Evolutionary conservation across 306 rosid genomes (phyloP).

Genomic region (Sicyos baderoa): DNA sequence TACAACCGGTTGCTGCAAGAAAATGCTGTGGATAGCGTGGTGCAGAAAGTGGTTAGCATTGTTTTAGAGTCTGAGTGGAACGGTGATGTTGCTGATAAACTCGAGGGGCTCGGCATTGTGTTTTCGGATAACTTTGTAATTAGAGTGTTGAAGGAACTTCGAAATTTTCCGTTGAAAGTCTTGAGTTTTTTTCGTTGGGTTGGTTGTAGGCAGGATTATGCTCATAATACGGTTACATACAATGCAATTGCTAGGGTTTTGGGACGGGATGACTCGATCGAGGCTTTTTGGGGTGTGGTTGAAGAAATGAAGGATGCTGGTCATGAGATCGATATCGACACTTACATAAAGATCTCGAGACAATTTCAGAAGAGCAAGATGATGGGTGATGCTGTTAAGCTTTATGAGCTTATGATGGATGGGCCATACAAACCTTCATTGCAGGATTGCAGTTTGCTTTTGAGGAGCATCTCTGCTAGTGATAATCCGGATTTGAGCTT

Average conservation of each 20-base stretch:
- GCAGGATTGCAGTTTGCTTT: conserved; percentile 48
- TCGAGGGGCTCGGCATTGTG: conserved; percentile 35
- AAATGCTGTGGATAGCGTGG: conserved; percentile 42
- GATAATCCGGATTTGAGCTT: conserved; percentile 50
- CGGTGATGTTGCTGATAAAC: conserved; percentile 33
- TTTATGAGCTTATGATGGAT: conserved; percentile 89
- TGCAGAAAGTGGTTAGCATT: conserved; percentile 43
- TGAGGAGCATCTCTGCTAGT: conserved; percentile 32
- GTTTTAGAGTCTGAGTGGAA: conserved; percentile 55
- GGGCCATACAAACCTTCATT: conserved; percentile 61
- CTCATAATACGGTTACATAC: conserved; percentile 50
- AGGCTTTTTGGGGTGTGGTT: conserved; percentile 59
- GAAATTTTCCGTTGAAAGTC: conserved; percentile 40
- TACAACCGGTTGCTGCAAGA: conserved; percentile 44
- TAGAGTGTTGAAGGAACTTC: conserved; percentile 58
- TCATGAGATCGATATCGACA: conserved; percentile 65
- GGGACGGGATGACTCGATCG: conserved; percentile 44
- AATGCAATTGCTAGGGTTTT: conserved; percentile 63
- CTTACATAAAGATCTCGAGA: conserved; percentile 61
- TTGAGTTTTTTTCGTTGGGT: conserved; percentile 59
- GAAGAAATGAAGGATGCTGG: conserved; percentile 56
- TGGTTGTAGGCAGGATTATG: conserved; percentile 35
- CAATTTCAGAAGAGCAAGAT: conserved; percentile 50
- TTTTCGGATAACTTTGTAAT: conserved; percentile 49
- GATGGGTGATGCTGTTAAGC: conserved; percentile 78